Conservation (phyloP, 495 filamentous ascomycete species). For the Penicillium samsonianum region DNA sequence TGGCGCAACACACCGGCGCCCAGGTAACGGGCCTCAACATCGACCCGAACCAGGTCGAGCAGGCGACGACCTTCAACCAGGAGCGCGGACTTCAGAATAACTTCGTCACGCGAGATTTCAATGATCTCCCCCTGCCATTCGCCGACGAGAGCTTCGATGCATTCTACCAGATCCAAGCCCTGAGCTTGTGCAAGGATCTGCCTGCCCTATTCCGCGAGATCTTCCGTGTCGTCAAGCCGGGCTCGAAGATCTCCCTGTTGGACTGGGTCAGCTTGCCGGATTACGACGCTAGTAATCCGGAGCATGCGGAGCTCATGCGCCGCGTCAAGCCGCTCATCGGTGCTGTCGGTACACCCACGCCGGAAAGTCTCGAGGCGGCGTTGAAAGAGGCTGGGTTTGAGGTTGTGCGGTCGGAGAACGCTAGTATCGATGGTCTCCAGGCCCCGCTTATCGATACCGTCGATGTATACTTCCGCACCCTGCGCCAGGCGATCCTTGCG, state of each 20-base stretch:
- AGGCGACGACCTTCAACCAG: conserved; percentile 54
- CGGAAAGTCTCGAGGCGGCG: conserved; percentile 51
- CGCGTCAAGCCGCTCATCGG: conserved; percentile 64
- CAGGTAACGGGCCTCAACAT: conserved; percentile 63
- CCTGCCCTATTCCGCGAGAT: conserved; percentile 54
- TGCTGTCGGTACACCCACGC: conserved; percentile 63
- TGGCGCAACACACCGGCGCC: conserved; percentile 56
- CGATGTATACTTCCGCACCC: conserved; percentile 60
- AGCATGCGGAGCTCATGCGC: conserved; percentile 59
- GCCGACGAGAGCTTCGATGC: conserved; percentile 57
- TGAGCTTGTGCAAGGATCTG: conserved; percentile 60
- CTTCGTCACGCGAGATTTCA: conserved; percentile 60
- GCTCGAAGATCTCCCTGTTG: conserved; percentile 56
- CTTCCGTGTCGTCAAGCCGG: conserved; percentile 58
- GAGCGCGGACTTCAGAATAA: conserved; percentile 51
- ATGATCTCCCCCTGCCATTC: conserved; percentile 59
- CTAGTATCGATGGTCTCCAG: conserved; percentile 59
- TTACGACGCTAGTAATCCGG: conserved; percentile 54
- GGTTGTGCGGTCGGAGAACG: conserved; percentile 56
- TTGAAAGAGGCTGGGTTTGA: conserved; percentile 55
- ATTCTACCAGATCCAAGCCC: conserved; percentile 66
- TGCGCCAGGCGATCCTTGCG: conserved; percentile 54
- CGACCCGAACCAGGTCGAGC: conserved; percentile 61
- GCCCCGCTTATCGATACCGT: conserved; percentile 61
- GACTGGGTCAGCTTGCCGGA: conserved; percentile 61